These are phyloP conservation scores for Furcasterigmium furcatum DNA, from an alignment of 2,329 filamentous ascomycete genomes.

Conservation along the genomic window DNA sequence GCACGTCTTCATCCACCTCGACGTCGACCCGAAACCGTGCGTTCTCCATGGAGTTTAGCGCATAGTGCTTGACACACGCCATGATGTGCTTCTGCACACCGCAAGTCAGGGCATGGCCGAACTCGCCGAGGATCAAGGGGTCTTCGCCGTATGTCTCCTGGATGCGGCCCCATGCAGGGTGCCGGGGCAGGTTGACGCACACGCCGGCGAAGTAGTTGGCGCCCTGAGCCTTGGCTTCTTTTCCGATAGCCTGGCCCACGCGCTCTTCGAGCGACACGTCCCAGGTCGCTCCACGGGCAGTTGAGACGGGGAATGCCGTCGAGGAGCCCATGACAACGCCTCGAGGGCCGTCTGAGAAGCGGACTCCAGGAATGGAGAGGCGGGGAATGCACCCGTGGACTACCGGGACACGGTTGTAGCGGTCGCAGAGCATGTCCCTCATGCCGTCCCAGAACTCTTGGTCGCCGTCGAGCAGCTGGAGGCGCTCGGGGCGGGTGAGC, in stretches of 20 bases:
- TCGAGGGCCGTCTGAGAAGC: constrained; percentile 13
- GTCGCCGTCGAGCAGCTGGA: background rate
- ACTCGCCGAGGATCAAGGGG: constrained; percentile 14
- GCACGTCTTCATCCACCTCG: constrained; percentile 9
- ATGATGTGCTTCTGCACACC: constrained; percentile 16
- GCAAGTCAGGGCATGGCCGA: constrained; percentile 11
- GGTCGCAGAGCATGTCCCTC: background rate
- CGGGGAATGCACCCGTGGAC: constrained; percentile 9
- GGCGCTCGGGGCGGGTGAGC: background rate
- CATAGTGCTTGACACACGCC: constrained; percentile 18
- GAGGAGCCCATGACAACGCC: constrained; percentile 11
- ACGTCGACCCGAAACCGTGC: constrained; percentile 17
- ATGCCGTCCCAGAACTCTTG: background rate
- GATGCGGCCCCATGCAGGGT: constrained; percentile 18
- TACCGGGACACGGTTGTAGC: background rate
- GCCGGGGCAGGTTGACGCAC: constrained; percentile 17
- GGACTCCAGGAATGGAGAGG: constrained; percentile 12
- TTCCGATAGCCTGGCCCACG: constrained; percentile 15
- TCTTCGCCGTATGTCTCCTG: constrained; percentile 19
- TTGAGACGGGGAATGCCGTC: constrained; percentile 14
- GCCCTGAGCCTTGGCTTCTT: constrained; percentile 12
- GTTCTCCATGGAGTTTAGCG: constrained; percentile 18
- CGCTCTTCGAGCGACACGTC: constrained; percentile 13
- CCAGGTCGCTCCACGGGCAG: constrained; percentile 18
- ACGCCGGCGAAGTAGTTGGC: constrained; percentile 17